Percentiles rank a stretch among this genome's conserved stretches.
Evolutionary conservation across 2,329 filamentous ascomycete species (phyloP).

Genomic region (Trichophaea hybrida): DNA sequence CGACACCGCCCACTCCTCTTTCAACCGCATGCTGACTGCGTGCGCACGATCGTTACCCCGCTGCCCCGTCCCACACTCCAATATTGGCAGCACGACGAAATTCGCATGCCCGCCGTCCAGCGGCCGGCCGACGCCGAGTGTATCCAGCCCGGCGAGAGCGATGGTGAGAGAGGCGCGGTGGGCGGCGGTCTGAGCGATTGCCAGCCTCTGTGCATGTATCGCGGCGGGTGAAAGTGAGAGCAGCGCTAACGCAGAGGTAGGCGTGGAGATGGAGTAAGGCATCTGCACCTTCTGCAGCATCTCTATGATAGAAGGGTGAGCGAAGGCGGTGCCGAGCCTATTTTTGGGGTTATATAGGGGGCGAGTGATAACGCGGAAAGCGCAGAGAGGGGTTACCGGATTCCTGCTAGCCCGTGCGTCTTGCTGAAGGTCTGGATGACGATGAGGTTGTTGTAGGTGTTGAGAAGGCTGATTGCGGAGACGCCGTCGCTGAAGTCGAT

Average conservation of each 20-base stretch:
- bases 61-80: neutral
- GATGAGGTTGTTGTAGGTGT: neutral
- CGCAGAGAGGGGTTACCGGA: neutral
- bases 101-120: neutral
- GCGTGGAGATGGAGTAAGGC: neutral
- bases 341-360: neutral
- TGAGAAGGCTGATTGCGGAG: neutral
- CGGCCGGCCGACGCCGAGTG: neutral
- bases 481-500: neutral
- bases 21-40: neutral
- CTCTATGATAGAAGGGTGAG: neutral
- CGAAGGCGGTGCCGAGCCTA: neutral
- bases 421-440: slow-evolving; percentile 1
- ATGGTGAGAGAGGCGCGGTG: neutral
- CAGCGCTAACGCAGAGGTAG: neutral
- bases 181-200: neutral
- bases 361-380: too few species aligned
- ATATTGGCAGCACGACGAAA: neutral
- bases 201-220: neutral
- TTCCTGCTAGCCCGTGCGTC: neutral
- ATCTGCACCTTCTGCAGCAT: neutral
- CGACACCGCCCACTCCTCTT: neutral
- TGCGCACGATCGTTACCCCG: neutral
- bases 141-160: neutral
- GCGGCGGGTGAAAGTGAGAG: neutral